Percentiles rank a stretch among this genome's conserved stretches.
phyloP scores from a whole-genome alignment of 257 asterid species.

The Petunia secreta region DNA sequence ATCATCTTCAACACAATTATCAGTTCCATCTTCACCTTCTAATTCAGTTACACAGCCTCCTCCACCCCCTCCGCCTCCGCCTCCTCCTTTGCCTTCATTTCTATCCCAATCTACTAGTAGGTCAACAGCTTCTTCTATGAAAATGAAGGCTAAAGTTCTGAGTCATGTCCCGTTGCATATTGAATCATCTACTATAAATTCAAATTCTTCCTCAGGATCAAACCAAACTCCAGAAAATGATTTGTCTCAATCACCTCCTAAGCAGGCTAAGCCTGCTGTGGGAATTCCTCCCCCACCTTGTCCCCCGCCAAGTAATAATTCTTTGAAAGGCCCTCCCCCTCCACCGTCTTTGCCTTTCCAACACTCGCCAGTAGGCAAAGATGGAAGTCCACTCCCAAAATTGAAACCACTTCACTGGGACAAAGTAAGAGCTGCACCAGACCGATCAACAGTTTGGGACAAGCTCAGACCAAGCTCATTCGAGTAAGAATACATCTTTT shows the following conservation, averaged over 20 bases:
- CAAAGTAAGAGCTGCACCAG: constrained; percentile 89
- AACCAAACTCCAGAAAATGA: constrained; percentile 16
- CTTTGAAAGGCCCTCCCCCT: constrained; percentile 62
- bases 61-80: constrained; percentile 36
- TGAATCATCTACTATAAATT: constrained; percentile 29
- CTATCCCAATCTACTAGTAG: constrained; percentile 22
- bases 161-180: constrained; percentile 37
- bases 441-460: constrained; percentile 95
- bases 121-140: constrained; percentile 26
- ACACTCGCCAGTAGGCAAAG: constrained; percentile 63
- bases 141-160: constrained; percentile 23
- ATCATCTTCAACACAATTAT: constrained; percentile 7
- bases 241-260: constrained; percentile 31
- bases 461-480: constrained; percentile 88
- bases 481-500: constrained; percentile 58
- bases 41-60: constrained; percentile 5
- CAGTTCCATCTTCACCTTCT: constrained; percentile 1
- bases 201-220: constrained; percentile 36
- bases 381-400: constrained; percentile 75
- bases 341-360: constrained; percentile 53
- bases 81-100: constrained; percentile 31
- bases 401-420: constrained; percentile 98
- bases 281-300: constrained; percentile 62
- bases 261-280: constrained; percentile 31
- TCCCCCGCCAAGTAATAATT: constrained; percentile 49